These are phyloP conservation scores for Hypholoma sublateritium DNA, from an alignment of 768 basidiomycete genomes.

Conservation along the genomic window DNA sequence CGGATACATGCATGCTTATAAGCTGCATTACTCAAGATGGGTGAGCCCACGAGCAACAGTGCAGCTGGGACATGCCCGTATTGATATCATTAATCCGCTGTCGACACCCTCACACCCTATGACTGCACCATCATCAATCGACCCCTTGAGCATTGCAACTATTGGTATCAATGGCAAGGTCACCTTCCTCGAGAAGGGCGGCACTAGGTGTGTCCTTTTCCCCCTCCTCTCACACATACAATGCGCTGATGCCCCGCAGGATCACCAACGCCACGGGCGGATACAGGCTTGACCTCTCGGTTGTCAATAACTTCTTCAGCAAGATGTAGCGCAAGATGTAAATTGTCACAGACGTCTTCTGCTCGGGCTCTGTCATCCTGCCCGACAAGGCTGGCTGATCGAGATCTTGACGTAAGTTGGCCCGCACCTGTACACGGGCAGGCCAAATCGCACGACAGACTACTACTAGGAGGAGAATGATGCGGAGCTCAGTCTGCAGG, in stretches of 20 bases:
- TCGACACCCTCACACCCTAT: too few species aligned
- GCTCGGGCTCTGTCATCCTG: slow-evolving; percentile 69
- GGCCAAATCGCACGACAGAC: slow-evolving; percentile 75
- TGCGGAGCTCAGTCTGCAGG: slow-evolving; percentile 58
- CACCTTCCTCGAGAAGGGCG: slow-evolving; percentile 73
- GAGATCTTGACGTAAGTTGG: slow-evolving; percentile 70
- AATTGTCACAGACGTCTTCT: slow-evolving; percentile 77
- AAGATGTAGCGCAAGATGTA: slow-evolving; percentile 78
- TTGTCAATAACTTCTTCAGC: slow-evolving; percentile 45
- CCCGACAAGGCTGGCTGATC: slow-evolving; percentile 77
- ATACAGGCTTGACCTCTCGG: slow-evolving; percentile 70
- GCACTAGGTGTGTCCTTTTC: slow-evolving; percentile 50
- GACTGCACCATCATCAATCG: too few species aligned
- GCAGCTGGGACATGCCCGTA: too few species aligned
- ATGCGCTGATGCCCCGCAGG: slow-evolving; percentile 22
- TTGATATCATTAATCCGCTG: too few species aligned
- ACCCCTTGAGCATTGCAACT: slow-evolving; percentile 70
- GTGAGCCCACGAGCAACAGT: too few species aligned
- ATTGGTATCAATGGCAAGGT: slow-evolving; percentile 83
- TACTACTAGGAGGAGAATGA: slow-evolving; percentile 83
- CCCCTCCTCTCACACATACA: background rate
- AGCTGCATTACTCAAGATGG: too few species aligned
- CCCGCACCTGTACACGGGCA: slow-evolving; percentile 61
- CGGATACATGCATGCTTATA: too few species aligned
- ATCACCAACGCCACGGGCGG: slow-evolving; percentile 73